Base-by-base conservation (phyloP, 2,329 filamentous ascomycete genomes). In the Diaporthe aspalathi region DNA sequence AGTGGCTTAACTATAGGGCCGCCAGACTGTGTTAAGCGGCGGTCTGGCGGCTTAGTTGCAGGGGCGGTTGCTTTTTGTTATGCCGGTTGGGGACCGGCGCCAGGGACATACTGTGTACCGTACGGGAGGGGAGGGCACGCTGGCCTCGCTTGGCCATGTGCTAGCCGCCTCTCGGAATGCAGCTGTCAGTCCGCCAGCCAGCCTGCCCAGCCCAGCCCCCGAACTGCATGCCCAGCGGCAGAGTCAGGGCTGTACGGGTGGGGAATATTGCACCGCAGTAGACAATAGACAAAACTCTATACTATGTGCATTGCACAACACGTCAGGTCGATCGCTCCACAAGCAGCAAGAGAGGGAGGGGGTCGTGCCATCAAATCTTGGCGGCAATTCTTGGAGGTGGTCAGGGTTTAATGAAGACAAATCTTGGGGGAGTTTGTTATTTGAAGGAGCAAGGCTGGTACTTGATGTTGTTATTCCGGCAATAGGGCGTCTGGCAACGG, bases 381-480 rank as follows among this genome's bases (percentile, higher is more conserved):
- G 2, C 45, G 24, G 60, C 20, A 68, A 68, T 68, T 68, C 67
- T 43, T 52, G 53, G 43, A 22, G 11, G 45, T 60, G 67, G 67
- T 68, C 56, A 50, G 45, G 67, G 67, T 68, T 68, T 68, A 53
- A 68, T 68, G 66, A 68, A 60, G 67, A 45, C 67, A 68, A 68
- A 68, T 68, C 54, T 68, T 68, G 67, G 53, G n/a, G 60, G n/a
- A 38, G 6, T 12, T 38, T 38, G 35, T n/a, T n/a, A n/a, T n/a
- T n/a, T n/a, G n/a, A n/a, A n/a, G 35, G 35, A 38, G 35, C 35
- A 38, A n/a, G 35, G 35, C 6, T 12, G 52, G 69, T 72, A 69
- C 47, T 24, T 24, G 9, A 32, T 60, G n/a, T 24, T 38, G 47
- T 40, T 43, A 22, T 6, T n/a, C 12, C 8, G 38, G 20, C 22